Conservation (phyloP, 352 stramenopile species). For the Phytophthora fragariaefolia region DNA sequence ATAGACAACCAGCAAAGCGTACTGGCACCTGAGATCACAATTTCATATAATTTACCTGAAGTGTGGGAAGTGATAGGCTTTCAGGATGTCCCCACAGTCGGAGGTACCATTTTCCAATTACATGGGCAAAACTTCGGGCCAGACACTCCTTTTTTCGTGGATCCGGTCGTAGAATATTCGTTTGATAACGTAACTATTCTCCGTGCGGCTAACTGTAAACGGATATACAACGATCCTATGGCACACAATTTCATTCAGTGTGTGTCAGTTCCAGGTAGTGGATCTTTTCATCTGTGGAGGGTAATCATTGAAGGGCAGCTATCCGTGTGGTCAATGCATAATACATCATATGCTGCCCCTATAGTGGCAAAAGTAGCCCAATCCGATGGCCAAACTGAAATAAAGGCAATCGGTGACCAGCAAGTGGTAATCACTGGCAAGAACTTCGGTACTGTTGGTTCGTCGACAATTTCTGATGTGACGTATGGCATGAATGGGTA, state of each 20-base stretch:
- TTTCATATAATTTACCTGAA: conserved; percentile 43
- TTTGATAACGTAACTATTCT: conserved; percentile 41
- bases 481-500: conserved; percentile 60
- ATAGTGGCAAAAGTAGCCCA: conserved; percentile 65
- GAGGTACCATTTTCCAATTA: conserved; percentile 53
- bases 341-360: conserved; percentile 61
- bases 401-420: conserved; percentile 58
- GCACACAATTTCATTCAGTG: conserved; percentile 62
- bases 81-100: conserved; percentile 47
- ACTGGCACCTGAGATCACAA: conserved; percentile 5
- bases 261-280: conserved; percentile 53
- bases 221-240: conserved; percentile 45
- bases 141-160: conserved; percentile 47
- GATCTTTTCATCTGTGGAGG: conserved; percentile 52
- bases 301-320: conserved; percentile 45
- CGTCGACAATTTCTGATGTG: conserved; percentile 44
- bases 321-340: conserved; percentile 42
- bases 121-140: conserved; percentile 62
- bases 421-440: conserved; percentile 64
- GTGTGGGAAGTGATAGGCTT: conserved; percentile 55
- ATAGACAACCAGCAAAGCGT: conserved; percentile 46
- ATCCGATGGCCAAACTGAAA: conserved; percentile 47
- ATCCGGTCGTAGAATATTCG: conserved; percentile 64
- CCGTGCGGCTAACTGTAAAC: conserved; percentile 58
- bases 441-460: conserved; percentile 54